phyloP scores from a whole-genome alignment of 2,329 filamentous ascomycete species.

The Metarhizium robertsii region DNA sequence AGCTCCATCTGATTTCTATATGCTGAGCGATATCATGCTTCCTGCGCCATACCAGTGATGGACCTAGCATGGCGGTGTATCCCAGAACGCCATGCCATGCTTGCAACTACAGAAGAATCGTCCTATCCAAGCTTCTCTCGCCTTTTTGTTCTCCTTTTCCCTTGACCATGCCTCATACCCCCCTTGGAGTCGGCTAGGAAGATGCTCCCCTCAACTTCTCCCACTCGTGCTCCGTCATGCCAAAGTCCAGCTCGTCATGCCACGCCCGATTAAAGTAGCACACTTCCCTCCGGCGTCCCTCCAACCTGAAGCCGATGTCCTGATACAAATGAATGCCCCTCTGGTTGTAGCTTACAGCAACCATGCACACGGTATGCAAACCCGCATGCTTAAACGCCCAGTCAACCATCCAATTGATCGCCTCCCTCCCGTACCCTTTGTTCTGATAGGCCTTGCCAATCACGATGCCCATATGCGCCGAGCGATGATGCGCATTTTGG shows the following conservation, averaged over 20 bases:
- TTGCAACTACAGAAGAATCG: no score
- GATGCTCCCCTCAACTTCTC: slow-evolving; percentile 7
- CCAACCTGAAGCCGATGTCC: slow-evolving; percentile 32
- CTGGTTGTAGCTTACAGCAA: slow-evolving; percentile 31
- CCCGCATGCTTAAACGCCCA: slow-evolving; percentile 34
- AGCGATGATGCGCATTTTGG: slow-evolving; percentile 10
- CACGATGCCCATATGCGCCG: slow-evolving; percentile 23
- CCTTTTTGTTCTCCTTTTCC: background rate
- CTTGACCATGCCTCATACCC: no score
- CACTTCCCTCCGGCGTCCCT: slow-evolving; percentile 27
- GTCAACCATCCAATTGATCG: slow-evolving; percentile 35
- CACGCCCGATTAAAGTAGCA: slow-evolving; percentile 29
- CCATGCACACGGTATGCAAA: slow-evolving; percentile 33
- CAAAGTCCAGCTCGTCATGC: slow-evolving; percentile 23
- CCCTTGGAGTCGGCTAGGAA: background rate
- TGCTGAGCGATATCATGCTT: no score
- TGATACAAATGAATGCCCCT: slow-evolving; percentile 32
- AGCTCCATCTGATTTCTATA: no score
- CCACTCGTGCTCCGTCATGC: slow-evolving; percentile 30
- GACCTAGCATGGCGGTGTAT: no score
- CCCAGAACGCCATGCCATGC: no score
- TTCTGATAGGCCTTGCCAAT: slow-evolving; percentile 25
- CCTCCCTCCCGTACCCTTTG: slow-evolving; percentile 35
- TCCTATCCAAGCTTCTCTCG: no score
- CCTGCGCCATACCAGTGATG: no score